Evolutionary conservation across 1,139 yeast genomes (phyloP).

Genomic region (Suhomyces yuchorum): DNA sequence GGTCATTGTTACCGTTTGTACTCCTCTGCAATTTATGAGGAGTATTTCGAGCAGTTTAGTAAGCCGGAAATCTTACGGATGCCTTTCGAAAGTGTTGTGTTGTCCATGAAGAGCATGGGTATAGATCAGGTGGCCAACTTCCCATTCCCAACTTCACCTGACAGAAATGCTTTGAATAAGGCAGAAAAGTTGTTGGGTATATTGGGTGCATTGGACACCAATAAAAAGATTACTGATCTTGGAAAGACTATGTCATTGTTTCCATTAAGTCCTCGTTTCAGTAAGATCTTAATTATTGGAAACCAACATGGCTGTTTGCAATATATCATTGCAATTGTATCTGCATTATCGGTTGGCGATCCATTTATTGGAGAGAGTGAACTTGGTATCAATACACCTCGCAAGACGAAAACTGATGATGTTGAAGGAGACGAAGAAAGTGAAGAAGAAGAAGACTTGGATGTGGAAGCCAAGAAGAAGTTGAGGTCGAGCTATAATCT

Average conservation of each 20-base stretch:
- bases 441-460: constrained; percentile 29
- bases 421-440: constrained; percentile 35
- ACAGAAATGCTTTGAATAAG: constrained; percentile 54
- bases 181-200: constrained; percentile 71
- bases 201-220: constrained; percentile 74
- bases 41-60: constrained; percentile 79
- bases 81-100: constrained; percentile 94
- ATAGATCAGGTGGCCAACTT: constrained; percentile 86
- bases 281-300: constrained; percentile 86
- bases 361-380: constrained; percentile 80
- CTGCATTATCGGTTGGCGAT: constrained; percentile 92
- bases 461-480: constrained; percentile 42
- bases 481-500: constrained; percentile 53
- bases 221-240: constrained; percentile 62
- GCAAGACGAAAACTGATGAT: constrained; percentile 1
- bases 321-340: constrained; percentile 84
- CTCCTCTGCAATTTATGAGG: constrained; percentile 94
- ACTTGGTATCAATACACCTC: constrained; percentile 50
- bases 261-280: constrained; percentile 92
- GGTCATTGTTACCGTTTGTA: constrained; percentile 94
- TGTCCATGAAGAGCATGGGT: constrained; percentile 97
- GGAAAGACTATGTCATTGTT: constrained; percentile 88
- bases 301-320: constrained; percentile 86
- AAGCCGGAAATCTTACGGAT: constrained; percentile 88
- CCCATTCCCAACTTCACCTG: constrained; percentile 97